Evolutionary conservation across 352 stramenopile genomes (phyloP).

Genomic region (Globisporangium mamillatum): DNA sequence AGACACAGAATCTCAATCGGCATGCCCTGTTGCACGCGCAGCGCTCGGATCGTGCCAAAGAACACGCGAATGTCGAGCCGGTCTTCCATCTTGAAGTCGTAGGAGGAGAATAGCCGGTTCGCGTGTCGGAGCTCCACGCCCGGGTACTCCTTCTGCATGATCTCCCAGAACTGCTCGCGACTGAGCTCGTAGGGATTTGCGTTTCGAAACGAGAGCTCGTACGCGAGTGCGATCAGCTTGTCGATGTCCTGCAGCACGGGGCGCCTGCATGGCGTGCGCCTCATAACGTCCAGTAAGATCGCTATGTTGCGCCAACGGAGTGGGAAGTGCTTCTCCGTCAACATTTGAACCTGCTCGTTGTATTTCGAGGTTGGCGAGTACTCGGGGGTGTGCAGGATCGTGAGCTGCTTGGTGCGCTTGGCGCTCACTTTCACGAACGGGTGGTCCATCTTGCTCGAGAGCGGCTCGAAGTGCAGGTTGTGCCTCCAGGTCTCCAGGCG

Average conservation of each 20-base stretch:
- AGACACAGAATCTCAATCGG: slow-evolving; percentile 45
- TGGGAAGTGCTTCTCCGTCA: slow-evolving; percentile 33
- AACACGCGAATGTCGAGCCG: slow-evolving; percentile 52
- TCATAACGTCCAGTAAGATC: slow-evolving; percentile 50
- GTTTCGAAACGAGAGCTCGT: slow-evolving; percentile 51
- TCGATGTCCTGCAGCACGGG: slow-evolving; percentile 69
- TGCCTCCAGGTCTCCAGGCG: slow-evolving; percentile 40
- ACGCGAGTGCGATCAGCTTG: slow-evolving; percentile 48
- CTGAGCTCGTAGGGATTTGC: slow-evolving; percentile 28
- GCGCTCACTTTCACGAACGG: slow-evolving; percentile 37
- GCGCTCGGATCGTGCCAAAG: slow-evolving; percentile 41
- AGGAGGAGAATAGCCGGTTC: slow-evolving; percentile 65
- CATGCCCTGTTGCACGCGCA: slow-evolving; percentile 59
- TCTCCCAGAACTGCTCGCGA: slow-evolving; percentile 44
- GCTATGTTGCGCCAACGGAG: slow-evolving; percentile 51
- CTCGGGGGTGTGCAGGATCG: slow-evolving; percentile 46
- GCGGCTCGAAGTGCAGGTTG: slow-evolving; percentile 40
- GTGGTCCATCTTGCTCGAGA: slow-evolving; percentile 44
- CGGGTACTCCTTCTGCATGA: slow-evolving; percentile 51
- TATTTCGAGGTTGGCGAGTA: slow-evolving; percentile 42
- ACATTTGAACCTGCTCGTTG: slow-evolving; percentile 30
- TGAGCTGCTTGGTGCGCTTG: slow-evolving; percentile 33
- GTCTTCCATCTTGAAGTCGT: slow-evolving; percentile 47
- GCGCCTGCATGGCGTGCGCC: slow-evolving; percentile 46
- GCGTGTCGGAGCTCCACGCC: slow-evolving; percentile 35